These are phyloP conservation scores for Endotrypanum monterogeii DNA, from an alignment of 208 protist genomes.

Conservation along the genomic window DNA sequence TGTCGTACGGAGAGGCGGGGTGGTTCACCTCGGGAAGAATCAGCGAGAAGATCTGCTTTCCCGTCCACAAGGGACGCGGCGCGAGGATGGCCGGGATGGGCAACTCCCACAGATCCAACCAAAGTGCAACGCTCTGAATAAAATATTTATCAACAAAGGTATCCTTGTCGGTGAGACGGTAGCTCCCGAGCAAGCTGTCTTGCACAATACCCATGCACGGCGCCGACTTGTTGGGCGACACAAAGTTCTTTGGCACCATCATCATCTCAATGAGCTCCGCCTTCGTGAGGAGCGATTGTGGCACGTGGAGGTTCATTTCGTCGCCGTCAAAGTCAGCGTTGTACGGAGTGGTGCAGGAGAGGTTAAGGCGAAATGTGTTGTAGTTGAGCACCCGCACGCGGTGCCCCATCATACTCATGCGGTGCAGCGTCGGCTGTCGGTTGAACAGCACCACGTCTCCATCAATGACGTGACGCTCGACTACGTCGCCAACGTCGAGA, in stretches of 20 bases:
- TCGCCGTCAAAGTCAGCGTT: slow-evolving; percentile 99
- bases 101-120: slow-evolving; percentile 95
- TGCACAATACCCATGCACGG: slow-evolving; percentile 99
- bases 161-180: slow-evolving; percentile 95
- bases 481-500: slow-evolving; percentile 92
- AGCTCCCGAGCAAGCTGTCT: slow-evolving; percentile 96
- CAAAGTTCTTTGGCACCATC: slow-evolving; percentile 99
- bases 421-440: slow-evolving; percentile 99
- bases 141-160: slow-evolving; percentile 97
- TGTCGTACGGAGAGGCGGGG: slow-evolving; percentile 48
- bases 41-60: slow-evolving; percentile 99
- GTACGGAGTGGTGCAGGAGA: slow-evolving; percentile 99
- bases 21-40: slow-evolving; percentile 97
- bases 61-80: slow-evolving; percentile 97
- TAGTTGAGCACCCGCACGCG: slow-evolving; percentile 97
- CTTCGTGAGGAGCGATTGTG: slow-evolving; percentile 97
- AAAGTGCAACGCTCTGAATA: slow-evolving; percentile 98
- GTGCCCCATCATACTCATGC: slow-evolving; percentile 99
- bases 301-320: slow-evolving; percentile 99
- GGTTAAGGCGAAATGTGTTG: slow-evolving; percentile 99
- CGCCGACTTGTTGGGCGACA: slow-evolving; percentile 98
- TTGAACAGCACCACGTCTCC: slow-evolving; percentile 99
- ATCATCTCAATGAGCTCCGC: slow-evolving; percentile 98
- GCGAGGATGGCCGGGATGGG: slow-evolving; percentile 98
- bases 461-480: slow-evolving; percentile 98